Conservation (phyloP, 2,329 filamentous ascomycete genomes). For the Phialophora chinensis region DNA sequence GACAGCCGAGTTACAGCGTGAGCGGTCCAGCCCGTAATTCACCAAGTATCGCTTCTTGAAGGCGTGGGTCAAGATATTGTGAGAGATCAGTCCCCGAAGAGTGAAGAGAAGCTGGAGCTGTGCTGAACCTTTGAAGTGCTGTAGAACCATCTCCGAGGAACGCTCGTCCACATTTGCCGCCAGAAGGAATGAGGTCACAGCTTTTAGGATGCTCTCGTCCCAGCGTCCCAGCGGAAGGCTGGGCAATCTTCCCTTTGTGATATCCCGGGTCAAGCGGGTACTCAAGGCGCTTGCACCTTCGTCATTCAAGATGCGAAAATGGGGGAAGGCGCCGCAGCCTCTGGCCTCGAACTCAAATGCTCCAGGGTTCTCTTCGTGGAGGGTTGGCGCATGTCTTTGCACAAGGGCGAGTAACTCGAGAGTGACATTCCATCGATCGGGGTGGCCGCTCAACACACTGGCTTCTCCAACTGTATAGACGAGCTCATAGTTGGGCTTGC, state of each 20-base stretch:
- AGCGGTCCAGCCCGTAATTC: constrained; percentile 64
- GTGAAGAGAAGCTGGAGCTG: constrained; percentile 40
- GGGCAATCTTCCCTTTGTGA: constrained; percentile 32
- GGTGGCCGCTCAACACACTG: constrained; percentile 57
- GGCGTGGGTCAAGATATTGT: constrained; percentile 60
- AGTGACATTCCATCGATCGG: constrained; percentile 62
- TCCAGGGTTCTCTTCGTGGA: constrained; percentile 18
- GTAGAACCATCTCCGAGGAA: constrained; percentile 2
- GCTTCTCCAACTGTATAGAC: constrained; percentile 67
- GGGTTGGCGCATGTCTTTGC: constrained; percentile 17
- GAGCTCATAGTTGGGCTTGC: constrained; percentile 66
- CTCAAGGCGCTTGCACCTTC: constrained; percentile 28
- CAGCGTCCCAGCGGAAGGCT: constrained; percentile 39
- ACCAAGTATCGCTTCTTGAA: constrained; percentile 70
- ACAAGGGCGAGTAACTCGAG: constrained; percentile 52
- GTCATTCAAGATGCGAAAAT: constrained; percentile 37
- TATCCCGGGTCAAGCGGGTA: constrained; percentile 25
- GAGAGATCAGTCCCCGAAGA: constrained; percentile 58
- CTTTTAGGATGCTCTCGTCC: constrained; percentile 21
- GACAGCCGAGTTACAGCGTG: constrained; percentile 63
- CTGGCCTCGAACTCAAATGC: constrained; percentile 32
- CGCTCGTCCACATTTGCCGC: constrained; percentile 10
- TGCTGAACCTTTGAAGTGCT: constrained; percentile 16
- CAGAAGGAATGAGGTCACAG: constrained; percentile 21
- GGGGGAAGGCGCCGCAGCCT: constrained; percentile 32